Conservation (phyloP, 192 early-diverging fungal genomes). For the Gaertneriomyces sp. region DNA sequence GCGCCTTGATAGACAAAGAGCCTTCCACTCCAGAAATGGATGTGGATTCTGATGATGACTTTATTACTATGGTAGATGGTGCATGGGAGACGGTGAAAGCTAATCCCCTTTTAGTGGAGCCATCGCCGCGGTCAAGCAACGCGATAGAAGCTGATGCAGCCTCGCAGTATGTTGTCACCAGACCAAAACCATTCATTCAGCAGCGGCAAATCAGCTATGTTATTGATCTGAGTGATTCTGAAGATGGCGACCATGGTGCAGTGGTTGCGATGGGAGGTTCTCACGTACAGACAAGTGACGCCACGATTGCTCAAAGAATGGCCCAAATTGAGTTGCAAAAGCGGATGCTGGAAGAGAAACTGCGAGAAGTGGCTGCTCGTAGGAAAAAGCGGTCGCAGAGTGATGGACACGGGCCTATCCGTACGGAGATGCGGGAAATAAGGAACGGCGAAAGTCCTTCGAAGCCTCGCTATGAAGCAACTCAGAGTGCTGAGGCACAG, state of each 20-base stretch:
- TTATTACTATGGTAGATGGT: slow-evolving; percentile 15
- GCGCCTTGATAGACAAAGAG: neutral
- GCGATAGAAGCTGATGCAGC: neutral
- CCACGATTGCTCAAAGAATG: slow-evolving; percentile 6
- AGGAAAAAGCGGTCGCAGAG: neutral
- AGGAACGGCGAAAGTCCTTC: neutral
- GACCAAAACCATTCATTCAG: slow-evolving; percentile 1
- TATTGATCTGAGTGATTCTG: slow-evolving; percentile 24
- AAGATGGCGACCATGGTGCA: slow-evolving; percentile 10
- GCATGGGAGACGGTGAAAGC: slow-evolving; percentile 20
- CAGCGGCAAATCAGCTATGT: slow-evolving; percentile 10
- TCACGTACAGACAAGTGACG: neutral
- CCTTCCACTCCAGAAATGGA: slow-evolving; percentile 14
- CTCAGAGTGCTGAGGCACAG: neutral
- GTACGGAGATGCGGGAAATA: neutral
- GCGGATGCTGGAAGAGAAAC: slow-evolving; percentile 13
- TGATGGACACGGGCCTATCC: neutral
- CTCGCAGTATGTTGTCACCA: neutral
- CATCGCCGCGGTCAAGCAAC: neutral
- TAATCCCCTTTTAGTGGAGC: neutral
- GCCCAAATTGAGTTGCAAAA: slow-evolving; percentile 7
- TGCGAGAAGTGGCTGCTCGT: slow-evolving; percentile 4
- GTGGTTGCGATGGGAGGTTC: neutral
- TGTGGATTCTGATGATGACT: slow-evolving; percentile 8
- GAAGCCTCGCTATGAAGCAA: neutral